Conservation (phyloP, 371 early-diverging fungal species). For the Mortierella sp. region DNA sequence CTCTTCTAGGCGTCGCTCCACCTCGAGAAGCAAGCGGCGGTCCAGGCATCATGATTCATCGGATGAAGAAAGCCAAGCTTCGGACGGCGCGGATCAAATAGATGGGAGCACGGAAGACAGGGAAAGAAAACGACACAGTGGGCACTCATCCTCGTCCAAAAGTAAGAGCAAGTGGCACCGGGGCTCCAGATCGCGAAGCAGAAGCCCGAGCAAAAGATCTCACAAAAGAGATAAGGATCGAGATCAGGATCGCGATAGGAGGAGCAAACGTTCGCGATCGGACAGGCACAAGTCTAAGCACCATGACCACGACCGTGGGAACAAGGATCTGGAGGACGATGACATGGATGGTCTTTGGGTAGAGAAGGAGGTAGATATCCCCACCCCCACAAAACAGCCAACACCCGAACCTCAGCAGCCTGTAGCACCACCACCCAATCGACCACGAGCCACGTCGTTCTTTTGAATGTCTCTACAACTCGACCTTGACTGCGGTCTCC, state of each 20-base stretch:
- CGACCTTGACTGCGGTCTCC: no score
- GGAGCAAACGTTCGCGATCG: constrained; percentile 13
- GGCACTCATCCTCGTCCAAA: constrained; percentile 1
- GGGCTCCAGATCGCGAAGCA: constrained; percentile 18
- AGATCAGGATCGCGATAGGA: constrained; percentile 26
- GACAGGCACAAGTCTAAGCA: constrained; percentile 22
- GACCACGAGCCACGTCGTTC: constrained; percentile 7
- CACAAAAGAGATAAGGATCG: constrained; percentile 45
- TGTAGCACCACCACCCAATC: constrained; percentile 3
- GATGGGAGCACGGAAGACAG: constrained; percentile 6
- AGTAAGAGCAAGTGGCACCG: background rate
- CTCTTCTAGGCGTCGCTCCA: constrained; percentile 7
- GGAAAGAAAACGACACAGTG: background rate
- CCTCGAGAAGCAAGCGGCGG: constrained; percentile 6
- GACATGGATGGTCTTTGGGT: constrained; percentile 56
- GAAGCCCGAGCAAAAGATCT: constrained; percentile 27
- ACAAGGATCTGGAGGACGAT: constrained; percentile 15
- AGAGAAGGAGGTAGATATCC: constrained; percentile 44
- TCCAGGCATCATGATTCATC: constrained; percentile 1
- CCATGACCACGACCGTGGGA: constrained; percentile 3
- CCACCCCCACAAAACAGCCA: background rate
- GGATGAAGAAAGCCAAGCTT: background rate
- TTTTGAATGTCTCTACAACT: no score
- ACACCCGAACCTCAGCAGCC: background rate
- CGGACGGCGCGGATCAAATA: background rate